Evolutionary conservation across 139 green algal species (phyloP).

Genomic region (Haematococcus lacustris): DNA sequence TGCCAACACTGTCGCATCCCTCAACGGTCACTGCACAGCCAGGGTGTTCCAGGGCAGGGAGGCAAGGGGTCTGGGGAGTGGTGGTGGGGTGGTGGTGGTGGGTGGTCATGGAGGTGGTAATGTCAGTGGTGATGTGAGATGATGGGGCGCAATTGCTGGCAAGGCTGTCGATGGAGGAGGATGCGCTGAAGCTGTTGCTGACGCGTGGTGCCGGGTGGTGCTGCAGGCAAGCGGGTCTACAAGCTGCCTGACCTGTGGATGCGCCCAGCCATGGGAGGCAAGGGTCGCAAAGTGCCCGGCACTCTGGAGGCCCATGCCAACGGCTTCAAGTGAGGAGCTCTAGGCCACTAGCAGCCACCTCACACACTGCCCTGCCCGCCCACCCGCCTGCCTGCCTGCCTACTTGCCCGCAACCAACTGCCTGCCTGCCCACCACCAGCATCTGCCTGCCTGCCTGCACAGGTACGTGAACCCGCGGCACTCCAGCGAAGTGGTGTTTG

Average conservation of each 20-base stretch:
- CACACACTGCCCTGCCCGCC: background rate
- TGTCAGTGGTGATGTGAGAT: no score
- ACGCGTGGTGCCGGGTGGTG: background rate
- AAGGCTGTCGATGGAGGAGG: no score
- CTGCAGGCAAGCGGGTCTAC: slow-evolving; percentile 56
- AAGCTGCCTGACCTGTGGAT: slow-evolving; percentile 91
- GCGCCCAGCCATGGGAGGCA: slow-evolving; percentile 74
- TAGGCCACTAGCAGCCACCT: no score
- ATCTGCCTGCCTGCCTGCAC: background rate
- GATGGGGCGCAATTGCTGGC: no score
- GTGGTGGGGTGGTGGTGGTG: no score
- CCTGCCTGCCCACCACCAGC: no score
- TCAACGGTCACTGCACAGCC: background rate
- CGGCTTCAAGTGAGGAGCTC: slow-evolving; percentile 67
- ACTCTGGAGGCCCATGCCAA: slow-evolving; percentile 91
- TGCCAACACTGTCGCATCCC: background rate
- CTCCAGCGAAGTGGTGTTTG: slow-evolving; percentile 78
- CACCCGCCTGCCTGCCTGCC: no score
- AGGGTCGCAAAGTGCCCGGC: slow-evolving; percentile 85
- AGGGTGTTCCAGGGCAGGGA: no score
- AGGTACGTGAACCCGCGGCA: slow-evolving; percentile 73
- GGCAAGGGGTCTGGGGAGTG: no score
- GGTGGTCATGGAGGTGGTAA: no score
- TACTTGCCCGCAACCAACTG: no score
- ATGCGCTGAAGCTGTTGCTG: no score